phyloP scores from a whole-genome alignment of 139 green algal genomes.

The Limnomonas spitsbergensis region DNA sequence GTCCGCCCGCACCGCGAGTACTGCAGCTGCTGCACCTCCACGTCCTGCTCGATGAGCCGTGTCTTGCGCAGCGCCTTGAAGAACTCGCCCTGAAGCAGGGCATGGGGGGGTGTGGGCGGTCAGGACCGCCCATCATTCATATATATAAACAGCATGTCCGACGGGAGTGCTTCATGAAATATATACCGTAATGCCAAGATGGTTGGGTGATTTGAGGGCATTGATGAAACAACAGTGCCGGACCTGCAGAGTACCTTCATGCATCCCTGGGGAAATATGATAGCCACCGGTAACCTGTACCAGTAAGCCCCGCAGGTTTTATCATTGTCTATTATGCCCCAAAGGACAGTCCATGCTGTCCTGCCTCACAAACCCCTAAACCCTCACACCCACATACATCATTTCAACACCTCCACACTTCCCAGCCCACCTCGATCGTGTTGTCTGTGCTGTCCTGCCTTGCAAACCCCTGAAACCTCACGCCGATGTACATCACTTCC shows the following conservation, averaged over 20 bases:
- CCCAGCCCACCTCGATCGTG: conserved; percentile 68
- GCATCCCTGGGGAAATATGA: too few species aligned
- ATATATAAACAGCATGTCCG: conserved; percentile 43
- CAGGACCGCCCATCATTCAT: neutral
- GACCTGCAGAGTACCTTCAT: too few species aligned
- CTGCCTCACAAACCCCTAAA: neutral
- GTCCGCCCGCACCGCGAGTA: conserved; percentile 83
- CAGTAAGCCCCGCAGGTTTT: conserved; percentile 22
- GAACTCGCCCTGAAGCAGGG: conserved; percentile 36
- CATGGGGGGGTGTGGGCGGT: neutral
- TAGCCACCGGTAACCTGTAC: too few species aligned
- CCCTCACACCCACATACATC: too few species aligned
- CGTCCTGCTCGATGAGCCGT: conserved; percentile 55
- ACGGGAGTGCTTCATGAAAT: too few species aligned
- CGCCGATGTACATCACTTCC: conserved; percentile 79
- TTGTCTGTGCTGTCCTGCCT: conserved; percentile 62
- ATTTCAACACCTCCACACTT: neutral
- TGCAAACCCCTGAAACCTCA: conserved; percentile 78
- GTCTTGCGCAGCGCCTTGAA: conserved; percentile 64
- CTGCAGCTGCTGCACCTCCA: conserved; percentile 33
- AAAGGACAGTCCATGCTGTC: neutral
- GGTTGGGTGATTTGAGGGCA: too few species aligned
- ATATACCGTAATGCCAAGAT: too few species aligned
- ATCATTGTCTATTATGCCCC: too few species aligned
- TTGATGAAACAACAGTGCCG: too few species aligned